Conservation (phyloP, 2,329 filamentous ascomycete genomes). For the Epichloe aotearoae region DNA sequence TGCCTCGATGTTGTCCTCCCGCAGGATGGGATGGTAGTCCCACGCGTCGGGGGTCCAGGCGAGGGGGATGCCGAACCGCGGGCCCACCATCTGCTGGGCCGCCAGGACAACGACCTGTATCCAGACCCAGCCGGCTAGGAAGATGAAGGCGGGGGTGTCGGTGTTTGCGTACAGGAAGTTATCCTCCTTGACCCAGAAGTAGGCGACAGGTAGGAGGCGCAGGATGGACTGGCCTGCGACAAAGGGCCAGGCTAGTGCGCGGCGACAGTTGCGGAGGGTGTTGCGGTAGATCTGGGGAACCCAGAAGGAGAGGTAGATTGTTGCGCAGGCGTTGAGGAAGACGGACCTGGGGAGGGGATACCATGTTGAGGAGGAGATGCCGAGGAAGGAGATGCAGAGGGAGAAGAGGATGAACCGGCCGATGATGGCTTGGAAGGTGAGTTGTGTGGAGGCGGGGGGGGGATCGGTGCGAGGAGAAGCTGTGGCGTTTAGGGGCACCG, state of each 20-base stretch:
- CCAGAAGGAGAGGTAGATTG: conserved; percentile 84
- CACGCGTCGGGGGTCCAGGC: conserved; percentile 63
- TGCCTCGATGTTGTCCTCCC: conserved; percentile 69
- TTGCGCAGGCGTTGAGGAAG: conserved; percentile 51
- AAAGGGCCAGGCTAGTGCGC: conserved; percentile 84
- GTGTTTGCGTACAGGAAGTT: conserved; percentile 72
- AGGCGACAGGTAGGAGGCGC: conserved; percentile 66
- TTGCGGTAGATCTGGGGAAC: conserved; percentile 86
- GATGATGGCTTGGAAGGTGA: conserved; percentile 41
- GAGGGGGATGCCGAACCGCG: conserved; percentile 69
- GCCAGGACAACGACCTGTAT: conserved; percentile 67
- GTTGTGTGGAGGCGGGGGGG: conserved; percentile 13
- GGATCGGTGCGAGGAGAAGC: conserved; percentile 13
- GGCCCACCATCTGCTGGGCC: conserved; percentile 74
- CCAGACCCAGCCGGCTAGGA: conserved; percentile 66
- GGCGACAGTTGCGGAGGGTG: conserved; percentile 77
- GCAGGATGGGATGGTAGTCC: conserved; percentile 86
- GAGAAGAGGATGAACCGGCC: conserved; percentile 44
- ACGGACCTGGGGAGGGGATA: conserved; percentile 38
- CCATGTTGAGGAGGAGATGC: conserved; percentile 48
- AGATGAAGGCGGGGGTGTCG: conserved; percentile 50
- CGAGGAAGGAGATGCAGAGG: conserved; percentile 42
- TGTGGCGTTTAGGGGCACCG: conserved; percentile 16
- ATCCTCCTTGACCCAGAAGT: conserved; percentile 65
- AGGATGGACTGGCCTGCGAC: conserved; percentile 71